These are phyloP conservation scores for Psilocybe azurescens DNA, from an alignment of 768 basidiomycete genomes.

Conservation along the genomic window DNA sequence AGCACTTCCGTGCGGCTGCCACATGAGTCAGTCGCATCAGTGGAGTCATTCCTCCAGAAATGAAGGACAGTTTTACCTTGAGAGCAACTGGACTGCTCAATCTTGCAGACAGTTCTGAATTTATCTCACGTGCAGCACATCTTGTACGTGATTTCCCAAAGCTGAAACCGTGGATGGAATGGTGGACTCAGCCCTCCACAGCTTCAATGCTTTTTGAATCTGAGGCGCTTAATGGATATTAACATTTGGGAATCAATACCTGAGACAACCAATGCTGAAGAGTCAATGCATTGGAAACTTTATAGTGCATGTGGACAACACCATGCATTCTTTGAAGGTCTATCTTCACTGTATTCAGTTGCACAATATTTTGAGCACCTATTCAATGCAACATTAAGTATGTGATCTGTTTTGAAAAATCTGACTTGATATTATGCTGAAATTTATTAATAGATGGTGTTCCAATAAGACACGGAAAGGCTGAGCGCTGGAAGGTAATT, in stretches of 20 bases:
- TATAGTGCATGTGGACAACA: constrained; percentile 31
- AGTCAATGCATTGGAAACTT: constrained; percentile 39
- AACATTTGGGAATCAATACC: constrained; percentile 37
- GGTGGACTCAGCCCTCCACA: constrained; percentile 35
- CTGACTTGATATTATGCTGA: no score
- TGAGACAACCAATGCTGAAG: constrained; percentile 39
- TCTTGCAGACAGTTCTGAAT: constrained; percentile 12
- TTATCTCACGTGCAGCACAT: constrained; percentile 1
- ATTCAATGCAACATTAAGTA: constrained; percentile 15
- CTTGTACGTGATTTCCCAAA: constrained; percentile 28
- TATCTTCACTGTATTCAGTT: constrained; percentile 18
- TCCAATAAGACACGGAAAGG: constrained; percentile 16
- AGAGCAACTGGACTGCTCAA: constrained; percentile 18
- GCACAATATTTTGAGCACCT: constrained; percentile 25
- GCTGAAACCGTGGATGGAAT: constrained; percentile 32
- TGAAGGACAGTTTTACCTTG: constrained; percentile 20
- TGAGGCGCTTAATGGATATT: constrained; percentile 30
- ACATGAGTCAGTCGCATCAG: constrained; percentile 30
- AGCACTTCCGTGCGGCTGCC: constrained; percentile 36
- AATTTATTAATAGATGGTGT: neutral
- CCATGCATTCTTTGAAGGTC: constrained; percentile 28
- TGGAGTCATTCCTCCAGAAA: constrained; percentile 25
- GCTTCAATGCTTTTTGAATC: constrained; percentile 36
- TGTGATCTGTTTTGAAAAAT: neutral
- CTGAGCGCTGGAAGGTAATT: constrained; percentile 17